phyloP scores from a whole-genome alignment of 2,329 filamentous ascomycete genomes.

The Trematosphaeria pertusa region DNA sequence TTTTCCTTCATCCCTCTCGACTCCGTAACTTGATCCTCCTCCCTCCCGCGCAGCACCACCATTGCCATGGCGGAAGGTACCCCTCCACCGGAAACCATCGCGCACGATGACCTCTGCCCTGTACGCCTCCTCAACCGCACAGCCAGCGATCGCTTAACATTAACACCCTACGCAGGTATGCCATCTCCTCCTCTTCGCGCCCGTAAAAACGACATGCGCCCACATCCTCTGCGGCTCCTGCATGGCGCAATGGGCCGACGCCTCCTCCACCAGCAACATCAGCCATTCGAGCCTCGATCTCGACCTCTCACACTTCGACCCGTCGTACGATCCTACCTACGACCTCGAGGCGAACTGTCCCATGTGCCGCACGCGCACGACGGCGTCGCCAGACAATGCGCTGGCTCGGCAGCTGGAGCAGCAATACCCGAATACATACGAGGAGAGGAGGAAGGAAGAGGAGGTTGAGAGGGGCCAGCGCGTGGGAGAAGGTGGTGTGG shows the following conservation, averaged over 20 bases:
- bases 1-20: neutral
- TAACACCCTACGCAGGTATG: slow-evolving; percentile 42
- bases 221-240: slow-evolving; percentile 55
- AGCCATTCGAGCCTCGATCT: slow-evolving; percentile 49
- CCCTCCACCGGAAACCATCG: slow-evolving; percentile 26
- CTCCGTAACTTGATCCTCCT: neutral
- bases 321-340: slow-evolving; percentile 33
- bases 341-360: slow-evolving; percentile 53
- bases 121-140: slow-evolving; percentile 12
- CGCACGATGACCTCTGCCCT: slow-evolving; percentile 54
- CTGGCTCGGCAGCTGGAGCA: slow-evolving; percentile 35
- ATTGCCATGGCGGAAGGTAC: slow-evolving; percentile 19
- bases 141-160: neutral
- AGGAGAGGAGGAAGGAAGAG: slow-evolving; percentile 46
- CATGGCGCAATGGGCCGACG: slow-evolving; percentile 56
- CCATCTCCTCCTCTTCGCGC: slow-evolving; percentile 51
- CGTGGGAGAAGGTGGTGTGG: slow-evolving; percentile 34
- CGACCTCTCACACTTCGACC: slow-evolving; percentile 49
- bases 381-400: slow-evolving; percentile 36
- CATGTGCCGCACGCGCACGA: slow-evolving; percentile 54
- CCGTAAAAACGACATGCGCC: slow-evolving; percentile 52
- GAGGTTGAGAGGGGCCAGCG: slow-evolving; percentile 31
- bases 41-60: neutral
- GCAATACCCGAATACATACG: slow-evolving; percentile 47
- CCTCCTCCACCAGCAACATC: slow-evolving; percentile 45